Base-by-base conservation (phyloP, 768 basidiomycete genomes). In the Tylopilus sp. region DNA sequence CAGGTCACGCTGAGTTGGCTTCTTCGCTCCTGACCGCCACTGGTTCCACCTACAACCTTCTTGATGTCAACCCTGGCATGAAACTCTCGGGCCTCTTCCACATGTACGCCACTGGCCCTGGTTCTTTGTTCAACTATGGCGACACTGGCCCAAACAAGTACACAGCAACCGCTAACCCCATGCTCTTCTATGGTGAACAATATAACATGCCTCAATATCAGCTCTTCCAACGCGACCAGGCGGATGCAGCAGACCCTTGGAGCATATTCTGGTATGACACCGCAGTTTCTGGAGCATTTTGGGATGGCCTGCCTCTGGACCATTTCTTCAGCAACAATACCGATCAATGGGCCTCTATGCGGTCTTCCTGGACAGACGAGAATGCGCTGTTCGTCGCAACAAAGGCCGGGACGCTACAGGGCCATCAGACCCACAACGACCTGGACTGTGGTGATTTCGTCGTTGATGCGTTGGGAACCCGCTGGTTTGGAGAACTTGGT, bases 361-460 rank as follows among this genome's bases (percentile, higher is more conserved):
- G 97, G 58, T 89, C 87, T 55, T 87, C 85, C 54, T 99, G 94
- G 94, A 95, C 96, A 12, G 89, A 95, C 63, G 76, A 79, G 50
- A 77, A 86, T 61, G 92, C 91, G 4, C 63, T 90, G 19, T 98
- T 81, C 73, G 83, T 95, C 53, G 96, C 85, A 3, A 86, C 92
- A 71, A 98, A 98, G 75, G 89, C 88, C 4, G 92, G 96, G 28
- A 79, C 75, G 49, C 76, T 85, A 57, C 81, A 84, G 60, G 82
- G 83, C 22, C 94, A 95, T 69, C 93, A 98, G 74, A 94, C 92
- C 0, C 95, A 97, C 71, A 92, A 92, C 62, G 93, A 98, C 66
- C 80, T 98, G 55, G 97, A 99, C 66, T 82, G 79, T 46, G 97
- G 97, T 57, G 92, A 95, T 72, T 99, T 98, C 63, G 94, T 98